These are phyloP conservation scores for Mikania micrantha DNA, from an alignment of 129 eudicot genomes.

Conservation along the genomic window DNA sequence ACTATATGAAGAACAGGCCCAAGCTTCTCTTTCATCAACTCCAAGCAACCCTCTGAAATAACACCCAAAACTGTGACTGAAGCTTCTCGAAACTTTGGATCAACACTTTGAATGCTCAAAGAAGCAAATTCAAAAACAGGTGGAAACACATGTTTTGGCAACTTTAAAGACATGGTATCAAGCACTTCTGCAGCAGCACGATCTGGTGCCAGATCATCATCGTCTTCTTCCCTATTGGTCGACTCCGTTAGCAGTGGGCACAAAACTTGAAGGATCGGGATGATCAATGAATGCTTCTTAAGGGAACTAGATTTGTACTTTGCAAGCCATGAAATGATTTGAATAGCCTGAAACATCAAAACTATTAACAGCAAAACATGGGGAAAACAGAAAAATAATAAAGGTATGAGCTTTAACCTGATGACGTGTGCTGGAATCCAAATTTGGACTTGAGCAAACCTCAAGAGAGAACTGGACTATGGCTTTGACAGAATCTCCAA, in stretches of 20 bases:
- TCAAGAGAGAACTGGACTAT: slow-evolving; percentile 95
- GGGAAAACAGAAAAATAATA: not conserved
- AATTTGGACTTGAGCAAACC: slow-evolving; percentile 78
- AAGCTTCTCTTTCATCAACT: slow-evolving; percentile 70
- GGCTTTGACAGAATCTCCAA: slow-evolving; percentile 85
- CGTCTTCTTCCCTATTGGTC: slow-evolving; percentile 58
- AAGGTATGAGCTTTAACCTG: slow-evolving; percentile 46
- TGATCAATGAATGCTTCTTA: slow-evolving; percentile 81
- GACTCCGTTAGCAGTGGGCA: slow-evolving; percentile 92
- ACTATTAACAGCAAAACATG: not conserved
- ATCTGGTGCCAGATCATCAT: slow-evolving; percentile 94
- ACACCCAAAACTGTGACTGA: slow-evolving; percentile 86
- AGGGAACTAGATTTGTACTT: slow-evolving; percentile 78
- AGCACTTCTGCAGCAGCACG: slow-evolving; percentile 93
- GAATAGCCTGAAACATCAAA: slow-evolving; percentile 65
- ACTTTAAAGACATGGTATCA: slow-evolving; percentile 78
- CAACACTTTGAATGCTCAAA: slow-evolving; percentile 64
- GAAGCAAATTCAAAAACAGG: slow-evolving; percentile 88
- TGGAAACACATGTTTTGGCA: slow-evolving; percentile 70
- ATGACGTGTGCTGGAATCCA: slow-evolving; percentile 88
- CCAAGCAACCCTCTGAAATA: slow-evolving; percentile 86
- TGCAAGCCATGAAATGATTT: slow-evolving; percentile 99
- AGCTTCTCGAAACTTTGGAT: slow-evolving; percentile 88
- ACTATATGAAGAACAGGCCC: slow-evolving; percentile 79
- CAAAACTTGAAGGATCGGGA: slow-evolving; percentile 83